phyloP scores from a whole-genome alignment of 2,329 filamentous ascomycete genomes.

The Epichloe aotearoae region DNA sequence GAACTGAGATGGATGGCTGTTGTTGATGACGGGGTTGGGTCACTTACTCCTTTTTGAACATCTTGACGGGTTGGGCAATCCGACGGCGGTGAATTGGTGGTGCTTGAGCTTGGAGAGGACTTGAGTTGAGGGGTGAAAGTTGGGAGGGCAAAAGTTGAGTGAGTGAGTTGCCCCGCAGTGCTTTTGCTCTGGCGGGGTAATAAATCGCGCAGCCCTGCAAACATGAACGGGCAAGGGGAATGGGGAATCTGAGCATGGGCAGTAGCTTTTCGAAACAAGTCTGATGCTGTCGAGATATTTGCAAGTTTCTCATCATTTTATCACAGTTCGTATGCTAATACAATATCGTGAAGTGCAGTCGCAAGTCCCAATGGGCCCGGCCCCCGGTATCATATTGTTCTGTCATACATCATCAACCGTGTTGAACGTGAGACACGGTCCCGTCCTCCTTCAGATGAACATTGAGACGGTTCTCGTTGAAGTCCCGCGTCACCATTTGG shows the following conservation, averaged over 20 bases:
- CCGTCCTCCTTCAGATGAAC: constrained; percentile 47
- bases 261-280: too few relatives aligned
- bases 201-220: not conserved
- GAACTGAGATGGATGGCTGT: not conserved
- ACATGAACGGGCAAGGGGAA: too few relatives aligned
- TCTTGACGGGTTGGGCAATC: constrained; percentile 28
- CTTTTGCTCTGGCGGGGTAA: constrained; percentile 5
- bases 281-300: too few relatives aligned
- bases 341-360: too few relatives aligned
- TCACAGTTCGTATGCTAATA: too few relatives aligned
- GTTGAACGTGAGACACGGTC: constrained; percentile 44
- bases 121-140: constrained; percentile 2
- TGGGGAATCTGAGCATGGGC: too few relatives aligned
- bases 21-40: not conserved
- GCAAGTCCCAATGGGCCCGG: too few relatives aligned
- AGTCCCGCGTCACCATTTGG: constrained; percentile 45
- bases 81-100: not conserved
- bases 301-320: too few relatives aligned
- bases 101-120: not conserved
- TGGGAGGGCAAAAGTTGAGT: not conserved
- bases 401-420: constrained; percentile 28
- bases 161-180: constrained; percentile 5
- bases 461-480: constrained; percentile 40
- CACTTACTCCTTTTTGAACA: constrained; percentile 89
- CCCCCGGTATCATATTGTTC: too few relatives aligned